A percentile compares a stretch with the other conserved stretches of the same genome.
Conservation (phyloP, 345 rosid species). For the Citrus maxima region DNA sequence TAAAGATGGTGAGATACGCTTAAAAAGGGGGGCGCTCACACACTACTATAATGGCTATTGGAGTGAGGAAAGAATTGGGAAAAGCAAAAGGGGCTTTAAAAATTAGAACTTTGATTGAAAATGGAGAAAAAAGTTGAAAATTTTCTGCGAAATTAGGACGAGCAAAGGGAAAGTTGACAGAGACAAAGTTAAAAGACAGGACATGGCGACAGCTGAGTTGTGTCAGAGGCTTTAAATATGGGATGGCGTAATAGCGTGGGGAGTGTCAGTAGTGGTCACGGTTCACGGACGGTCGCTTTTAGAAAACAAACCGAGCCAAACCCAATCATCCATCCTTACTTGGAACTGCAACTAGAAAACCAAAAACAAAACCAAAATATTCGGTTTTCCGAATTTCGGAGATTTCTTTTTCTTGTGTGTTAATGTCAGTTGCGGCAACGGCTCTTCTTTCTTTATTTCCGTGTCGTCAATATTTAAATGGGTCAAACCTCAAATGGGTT, state of each 20-base stretch:
- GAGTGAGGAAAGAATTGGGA: no score
- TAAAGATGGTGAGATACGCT: no score
- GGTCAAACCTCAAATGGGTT: background rate
- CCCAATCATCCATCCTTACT: no score
- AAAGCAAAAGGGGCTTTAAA: background rate
- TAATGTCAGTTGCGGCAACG: background rate
- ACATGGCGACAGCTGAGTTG: background rate
- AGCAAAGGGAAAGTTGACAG: background rate
- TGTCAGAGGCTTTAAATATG: conserved; percentile 22
- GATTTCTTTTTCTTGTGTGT: background rate
- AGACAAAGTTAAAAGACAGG: background rate
- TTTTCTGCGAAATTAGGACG: background rate
- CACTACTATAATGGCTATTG: no score
- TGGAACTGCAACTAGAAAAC: no score
- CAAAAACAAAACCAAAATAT: no score
- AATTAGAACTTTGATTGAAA: no score
- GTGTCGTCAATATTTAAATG: background rate
- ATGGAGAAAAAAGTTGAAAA: background rate
- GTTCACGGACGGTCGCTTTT: background rate
- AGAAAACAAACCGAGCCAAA: no score
- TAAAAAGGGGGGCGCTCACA: fast-evolving
- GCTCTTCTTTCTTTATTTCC: background rate
- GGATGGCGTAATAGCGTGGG: background rate
- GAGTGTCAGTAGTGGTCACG: background rate
- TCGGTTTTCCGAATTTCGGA: background rate